Conservation (phyloP, 2,329 filamentous ascomycete genomes). For the Lomentospora prolificans region DNA sequence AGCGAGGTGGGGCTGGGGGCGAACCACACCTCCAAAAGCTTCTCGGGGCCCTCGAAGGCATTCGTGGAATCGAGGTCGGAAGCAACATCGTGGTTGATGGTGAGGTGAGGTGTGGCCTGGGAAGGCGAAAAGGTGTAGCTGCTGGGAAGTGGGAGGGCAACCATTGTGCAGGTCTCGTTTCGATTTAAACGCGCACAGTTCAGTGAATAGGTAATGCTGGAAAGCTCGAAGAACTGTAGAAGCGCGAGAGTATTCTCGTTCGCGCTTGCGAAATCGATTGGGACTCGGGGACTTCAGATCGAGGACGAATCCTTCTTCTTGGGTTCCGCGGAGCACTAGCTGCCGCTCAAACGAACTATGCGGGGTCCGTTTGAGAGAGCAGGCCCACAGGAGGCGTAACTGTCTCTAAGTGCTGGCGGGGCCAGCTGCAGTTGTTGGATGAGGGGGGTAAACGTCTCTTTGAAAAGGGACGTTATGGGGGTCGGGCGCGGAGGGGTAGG, state of each 20-base stretch:
- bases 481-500: constrained; percentile 72
- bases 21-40: constrained; percentile 98
- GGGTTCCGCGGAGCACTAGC: constrained; percentile 85
- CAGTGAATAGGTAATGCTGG: constrained; percentile 7
- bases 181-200: constrained; percentile 13
- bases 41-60: constrained; percentile 97
- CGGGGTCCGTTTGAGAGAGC: constrained; percentile 91
- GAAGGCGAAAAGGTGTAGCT: constrained; percentile 77
- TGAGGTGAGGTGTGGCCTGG: constrained; percentile 77
- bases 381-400: constrained; percentile 74
- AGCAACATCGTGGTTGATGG: constrained; percentile 92
- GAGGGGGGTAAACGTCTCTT: constrained; percentile 48
- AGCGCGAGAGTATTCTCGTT: neutral
- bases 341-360: constrained; percentile 95
- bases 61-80: constrained; percentile 88
- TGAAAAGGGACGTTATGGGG: constrained; percentile 73
- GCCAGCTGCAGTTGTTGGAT: constrained; percentile 59
- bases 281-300: constrained; percentile 10
- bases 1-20: constrained; percentile 66
- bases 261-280: constrained; percentile 4
- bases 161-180: constrained; percentile 44
- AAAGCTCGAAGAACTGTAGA: neutral
- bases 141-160: constrained; percentile 68
- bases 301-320: constrained; percentile 14
- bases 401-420: constrained; percentile 62